These are phyloP conservation scores for Raphanus raphanistrum DNA, from an alignment of 345 rosid genomes.

Conservation along the genomic window DNA sequence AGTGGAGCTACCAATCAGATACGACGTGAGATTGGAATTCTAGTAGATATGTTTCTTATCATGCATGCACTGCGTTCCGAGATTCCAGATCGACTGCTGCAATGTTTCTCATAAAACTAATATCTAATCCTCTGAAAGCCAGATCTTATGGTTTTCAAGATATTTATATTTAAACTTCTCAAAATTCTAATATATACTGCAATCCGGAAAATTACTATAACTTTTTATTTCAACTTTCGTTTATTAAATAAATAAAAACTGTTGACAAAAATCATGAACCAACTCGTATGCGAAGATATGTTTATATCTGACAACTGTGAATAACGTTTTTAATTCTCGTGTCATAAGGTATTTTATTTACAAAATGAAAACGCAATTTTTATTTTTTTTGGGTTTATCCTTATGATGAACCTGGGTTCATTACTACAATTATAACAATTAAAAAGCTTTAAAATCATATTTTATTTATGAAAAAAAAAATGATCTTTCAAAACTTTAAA, in stretches of 20 bases:
- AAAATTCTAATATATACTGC: neutral
- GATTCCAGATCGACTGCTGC: neutral
- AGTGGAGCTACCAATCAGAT: constrained; percentile 8
- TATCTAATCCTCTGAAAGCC: neutral
- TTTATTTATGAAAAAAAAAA: no score
- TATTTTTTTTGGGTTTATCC: no score
- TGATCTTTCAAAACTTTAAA: no score
- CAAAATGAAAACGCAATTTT: neutral
- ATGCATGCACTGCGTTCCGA: constrained; percentile 22
- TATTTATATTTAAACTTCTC: no score
- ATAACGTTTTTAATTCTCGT: neutral
- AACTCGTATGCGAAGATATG: neutral
- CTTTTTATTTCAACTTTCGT: neutral
- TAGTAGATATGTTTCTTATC: constrained; percentile 17
- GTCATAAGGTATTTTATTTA: neutral
- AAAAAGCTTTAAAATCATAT: no score
- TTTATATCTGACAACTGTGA: neutral
- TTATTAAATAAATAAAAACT: neutral
- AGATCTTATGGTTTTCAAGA: neutral
- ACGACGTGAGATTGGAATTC: constrained; percentile 10
- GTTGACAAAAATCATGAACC: neutral
- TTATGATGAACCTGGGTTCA: no score
- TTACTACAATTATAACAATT: no score
- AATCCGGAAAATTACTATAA: neutral
- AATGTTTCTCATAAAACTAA: neutral